Evolutionary conservation across 1,284 basidiomycete genomes (phyloP).

Genomic region (Microbotryum intermedium): DNA sequence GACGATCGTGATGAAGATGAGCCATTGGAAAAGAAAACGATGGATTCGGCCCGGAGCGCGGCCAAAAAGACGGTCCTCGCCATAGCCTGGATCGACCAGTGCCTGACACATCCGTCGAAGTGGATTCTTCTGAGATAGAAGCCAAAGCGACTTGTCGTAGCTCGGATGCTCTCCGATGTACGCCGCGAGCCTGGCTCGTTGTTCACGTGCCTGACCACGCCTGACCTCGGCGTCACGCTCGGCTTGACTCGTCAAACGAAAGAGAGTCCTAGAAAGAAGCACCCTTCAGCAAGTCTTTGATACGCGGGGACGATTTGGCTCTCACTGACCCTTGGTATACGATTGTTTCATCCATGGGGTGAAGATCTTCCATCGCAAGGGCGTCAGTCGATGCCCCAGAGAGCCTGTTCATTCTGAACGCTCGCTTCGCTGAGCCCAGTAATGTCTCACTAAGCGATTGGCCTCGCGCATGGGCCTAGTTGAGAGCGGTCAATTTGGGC

Average conservation of each 20-base stretch:
- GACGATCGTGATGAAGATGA: constrained; percentile 68
- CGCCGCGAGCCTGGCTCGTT: constrained; percentile 49
- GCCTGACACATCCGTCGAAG: constrained; percentile 73
- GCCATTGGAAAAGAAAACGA: constrained; percentile 63
- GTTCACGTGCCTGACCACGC: constrained; percentile 59
- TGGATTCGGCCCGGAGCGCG: constrained; percentile 41
- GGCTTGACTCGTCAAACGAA: constrained; percentile 7
- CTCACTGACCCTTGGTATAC: no score
- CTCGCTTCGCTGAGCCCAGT: no score
- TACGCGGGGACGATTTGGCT: no score
- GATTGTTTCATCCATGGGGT: no score
- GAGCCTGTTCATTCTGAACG: no score
- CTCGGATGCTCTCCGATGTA: constrained; percentile 83
- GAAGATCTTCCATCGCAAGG: no score
- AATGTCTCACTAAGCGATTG: no score
- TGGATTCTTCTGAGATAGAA: constrained; percentile 72
- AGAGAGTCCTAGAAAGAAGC: neutral
- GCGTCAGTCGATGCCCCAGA: no score
- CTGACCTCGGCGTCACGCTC: constrained; percentile 25
- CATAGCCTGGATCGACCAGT: constrained; percentile 71
- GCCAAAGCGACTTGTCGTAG: constrained; percentile 84
- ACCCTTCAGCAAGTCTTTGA: no score
- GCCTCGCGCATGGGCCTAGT: no score
- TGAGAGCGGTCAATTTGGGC: no score
- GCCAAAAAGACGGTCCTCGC: constrained; percentile 41